Evolutionary conservation across 176 grass and related monocot species (phyloP).

Genomic region (Saccharum spontaneum): DNA sequence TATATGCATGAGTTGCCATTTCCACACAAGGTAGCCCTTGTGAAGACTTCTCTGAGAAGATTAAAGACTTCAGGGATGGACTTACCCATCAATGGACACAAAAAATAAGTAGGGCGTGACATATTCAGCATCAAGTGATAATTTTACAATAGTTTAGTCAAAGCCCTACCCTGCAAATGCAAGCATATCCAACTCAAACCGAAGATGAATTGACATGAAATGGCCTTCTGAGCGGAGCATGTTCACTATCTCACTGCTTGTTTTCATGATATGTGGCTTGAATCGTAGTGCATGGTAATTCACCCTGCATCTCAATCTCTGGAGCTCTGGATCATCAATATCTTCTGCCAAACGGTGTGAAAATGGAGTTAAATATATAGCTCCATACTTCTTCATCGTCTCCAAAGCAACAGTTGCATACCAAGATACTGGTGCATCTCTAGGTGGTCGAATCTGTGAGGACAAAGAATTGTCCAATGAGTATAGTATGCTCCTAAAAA

Average conservation of each 20-base stretch:
- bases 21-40: neutral
- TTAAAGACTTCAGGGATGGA: neutral
- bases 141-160: neutral
- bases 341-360: slow-evolving; percentile 95
- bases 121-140: neutral
- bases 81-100: neutral
- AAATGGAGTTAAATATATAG: slow-evolving; percentile 97
- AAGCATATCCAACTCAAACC: slow-evolving; percentile 99
- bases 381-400: slow-evolving; percentile 86
- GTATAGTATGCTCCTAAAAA: slow-evolving; percentile 7
- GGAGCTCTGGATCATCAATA: slow-evolving; percentile 78
- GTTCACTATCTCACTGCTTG: slow-evolving; percentile 88
- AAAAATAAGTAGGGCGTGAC: neutral
- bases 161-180: slow-evolving; percentile 88
- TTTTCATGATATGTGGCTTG: slow-evolving; percentile 90
- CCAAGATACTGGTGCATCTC: slow-evolving; percentile 95
- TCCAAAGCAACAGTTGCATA: slow-evolving; percentile 84
- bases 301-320: slow-evolving; percentile 96
- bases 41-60: neutral
- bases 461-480: slow-evolving; percentile 12
- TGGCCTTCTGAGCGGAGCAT: slow-evolving; percentile 82
- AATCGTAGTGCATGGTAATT: slow-evolving; percentile 96
- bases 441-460: slow-evolving; percentile 84
- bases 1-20: slow-evolving; percentile 9
- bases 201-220: slow-evolving; percentile 99